A percentile compares a stretch with the other conserved stretches of the same genome.
phyloP scores from a whole-genome alignment of 2,329 filamentous ascomycete genomes.

The Zymoseptoria passerinii region DNA sequence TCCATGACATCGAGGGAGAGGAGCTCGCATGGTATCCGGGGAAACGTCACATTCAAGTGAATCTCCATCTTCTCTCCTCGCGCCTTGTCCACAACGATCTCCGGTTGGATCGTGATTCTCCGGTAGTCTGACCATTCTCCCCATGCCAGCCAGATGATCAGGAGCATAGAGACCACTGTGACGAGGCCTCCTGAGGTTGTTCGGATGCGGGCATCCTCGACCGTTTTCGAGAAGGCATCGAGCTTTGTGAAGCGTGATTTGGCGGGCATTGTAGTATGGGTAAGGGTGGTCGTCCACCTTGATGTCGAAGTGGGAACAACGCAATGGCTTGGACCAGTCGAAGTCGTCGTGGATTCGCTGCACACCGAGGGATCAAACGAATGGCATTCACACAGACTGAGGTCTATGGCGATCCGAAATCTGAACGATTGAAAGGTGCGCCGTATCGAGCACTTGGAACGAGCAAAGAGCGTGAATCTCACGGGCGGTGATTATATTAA shows the following conservation, averaged over 20 bases:
- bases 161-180: slow-evolving; percentile 79
- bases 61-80: slow-evolving; percentile 99
- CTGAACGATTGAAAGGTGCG: not conserved
- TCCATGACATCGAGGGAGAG: slow-evolving; percentile 98
- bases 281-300: not conserved
- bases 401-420: not conserved
- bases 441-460: not conserved
- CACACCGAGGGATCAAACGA: not conserved
- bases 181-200: slow-evolving; percentile 94
- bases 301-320: not conserved
- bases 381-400: not conserved
- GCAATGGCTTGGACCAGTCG: not conserved
- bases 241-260: slow-evolving; percentile 94
- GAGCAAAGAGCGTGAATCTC: not conserved
- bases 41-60: slow-evolving; percentile 94
- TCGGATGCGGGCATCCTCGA: slow-evolving; percentile 58
- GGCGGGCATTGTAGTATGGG: slow-evolving; percentile 57
- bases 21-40: slow-evolving; percentile 85
- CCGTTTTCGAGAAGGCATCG: slow-evolving; percentile 95
- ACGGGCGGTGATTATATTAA: not conserved
- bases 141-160: slow-evolving; percentile 82
- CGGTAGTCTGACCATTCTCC: slow-evolving; percentile 96
- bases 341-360: not conserved
- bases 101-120: slow-evolving; percentile 75
- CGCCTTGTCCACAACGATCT: slow-evolving; percentile 92